Conservation (phyloP, 2,329 filamentous ascomycete genomes). For the Blastomyces silverae region DNA sequence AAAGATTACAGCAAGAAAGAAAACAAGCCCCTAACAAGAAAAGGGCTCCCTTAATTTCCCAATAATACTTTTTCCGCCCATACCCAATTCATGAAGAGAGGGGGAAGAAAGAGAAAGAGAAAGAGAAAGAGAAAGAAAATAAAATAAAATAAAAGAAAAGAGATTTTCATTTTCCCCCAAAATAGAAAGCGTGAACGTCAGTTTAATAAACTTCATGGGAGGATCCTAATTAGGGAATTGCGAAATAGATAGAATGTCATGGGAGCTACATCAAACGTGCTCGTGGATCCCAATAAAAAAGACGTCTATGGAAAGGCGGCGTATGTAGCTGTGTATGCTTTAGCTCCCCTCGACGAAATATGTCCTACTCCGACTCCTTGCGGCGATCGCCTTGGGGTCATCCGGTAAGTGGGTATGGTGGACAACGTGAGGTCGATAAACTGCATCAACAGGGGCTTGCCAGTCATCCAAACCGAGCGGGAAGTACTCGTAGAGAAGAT, state of each 20-base stretch:
- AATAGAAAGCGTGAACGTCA: background rate
- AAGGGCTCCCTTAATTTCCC: background rate
- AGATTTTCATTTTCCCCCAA: background rate
- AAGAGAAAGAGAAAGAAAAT: too few species aligned
- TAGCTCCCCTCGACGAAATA: slow-evolving; percentile 54
- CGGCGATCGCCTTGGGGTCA: slow-evolving; percentile 62
- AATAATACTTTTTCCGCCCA: slow-evolving; percentile 1
- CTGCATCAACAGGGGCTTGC: slow-evolving; percentile 82
- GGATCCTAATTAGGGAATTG: background rate
- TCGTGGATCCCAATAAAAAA: background rate
- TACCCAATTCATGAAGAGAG: background rate
- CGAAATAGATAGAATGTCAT: background rate
- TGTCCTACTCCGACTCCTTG: slow-evolving; percentile 60
- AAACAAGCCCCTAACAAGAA: background rate
- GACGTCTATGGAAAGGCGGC: background rate
- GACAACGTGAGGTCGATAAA: slow-evolving; percentile 87
- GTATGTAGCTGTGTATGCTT: background rate
- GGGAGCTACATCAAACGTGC: background rate
- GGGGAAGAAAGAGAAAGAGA: background rate
- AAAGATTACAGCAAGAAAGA: background rate
- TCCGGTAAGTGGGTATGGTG: slow-evolving; percentile 71
- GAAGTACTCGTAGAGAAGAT: slow-evolving; percentile 91
- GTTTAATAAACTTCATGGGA: background rate
- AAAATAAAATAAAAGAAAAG: background rate
- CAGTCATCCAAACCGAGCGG: slow-evolving; percentile 84